Evolutionary conservation across 768 basidiomycete genomes (phyloP), one percentile per base, ranked within the genome.

Genomic region (Auricularia sp.): DNA sequence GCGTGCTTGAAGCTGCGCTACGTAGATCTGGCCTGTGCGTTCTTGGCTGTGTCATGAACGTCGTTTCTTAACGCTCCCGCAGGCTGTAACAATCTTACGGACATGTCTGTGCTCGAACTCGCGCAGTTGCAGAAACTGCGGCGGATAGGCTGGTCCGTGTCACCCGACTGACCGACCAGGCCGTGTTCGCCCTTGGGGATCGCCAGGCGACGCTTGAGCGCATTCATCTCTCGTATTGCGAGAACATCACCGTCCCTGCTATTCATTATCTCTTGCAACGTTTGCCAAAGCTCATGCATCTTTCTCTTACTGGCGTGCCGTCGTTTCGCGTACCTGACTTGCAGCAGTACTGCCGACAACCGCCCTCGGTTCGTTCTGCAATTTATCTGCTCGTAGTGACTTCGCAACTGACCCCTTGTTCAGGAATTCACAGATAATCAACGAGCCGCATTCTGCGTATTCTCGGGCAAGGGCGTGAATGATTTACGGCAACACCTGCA

Each of bases 161-260:
- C 61, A 85, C 79, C 72, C 92, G 94, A 69, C 78, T 99, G 64
- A 99, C 97, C 11, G 97, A 99, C 72, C 87, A 96, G 70, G 93
- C 93, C 2, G 87, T 98, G 36, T 90, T 90, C 72, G 82, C 94
- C 1, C 83, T 99, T 10, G 91, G 86, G 8, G 90, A 93, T 66
- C 84, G 93, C 16, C 86, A 91, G 70, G 84, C 85, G 10, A 88
- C 92, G 8, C 81, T 98, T 29, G 97, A 99, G 73, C 88, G 97
- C 47, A 93, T 99, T 23, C 97, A 99, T 75, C 79, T 99, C 61
- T 97, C 93, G 2, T 98, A 98, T 72, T 99, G 97, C 74, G 93
- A 97, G 73, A 91, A 95, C 71, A 89, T 99, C 64, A 86, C 90
- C 5, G 91, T 98, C 69, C 83, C 87, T 78, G 94, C 94, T 18